Base-by-base conservation (phyloP, 371 early-diverging fungal genomes). In the Dinochytrium kinnereticum region DNA sequence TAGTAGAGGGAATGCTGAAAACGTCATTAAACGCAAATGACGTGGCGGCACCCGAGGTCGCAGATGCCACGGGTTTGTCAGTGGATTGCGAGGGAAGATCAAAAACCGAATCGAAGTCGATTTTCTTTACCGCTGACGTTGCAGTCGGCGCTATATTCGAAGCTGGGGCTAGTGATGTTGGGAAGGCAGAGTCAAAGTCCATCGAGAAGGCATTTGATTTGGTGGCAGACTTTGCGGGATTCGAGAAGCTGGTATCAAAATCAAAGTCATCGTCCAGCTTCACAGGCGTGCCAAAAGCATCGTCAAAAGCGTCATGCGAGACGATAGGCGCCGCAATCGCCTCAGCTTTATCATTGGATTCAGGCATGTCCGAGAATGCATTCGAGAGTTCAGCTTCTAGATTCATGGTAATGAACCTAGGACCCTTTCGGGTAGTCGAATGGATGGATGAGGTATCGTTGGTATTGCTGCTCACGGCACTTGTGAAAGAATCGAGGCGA, bases 321-420 rank as follows among this genome's bases (percentile, higher is more conserved):
- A 55, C 61, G 61, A 61, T 37, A 7, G 30, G 30, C 30, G 39
- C 44, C 15, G 26, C 66, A 17, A 28, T 17, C 19, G 19, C 66
- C 66, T 66, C 30, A n/a, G 64, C 34, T 15, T 7, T 24, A 24
- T 13, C 7, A 7, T 40, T 21, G 44, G 37, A 21, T 5, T 21
- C 66, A 26, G 30, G 36, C 36, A 38, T 13, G 50, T 13, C 39
- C 13, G 72, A 59, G 70, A 80, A 80, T 37, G 77, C 80, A 51
- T 74, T 72, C 24, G 66, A 59, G 40, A 80, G 68, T 44, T 80
- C 80, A 5, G 65, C 34, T 37, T 61, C 61, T 26, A 61, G 7
- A 26, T 61, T 61, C 10, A 61, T 3, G 36, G 30, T 37, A 30
- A 34, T 31, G 36, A 61, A 61, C 61, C 37, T 61, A 7, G 31